These are phyloP conservation scores for Trichoderma sp. DNA, from an alignment of 2,329 filamentous ascomycete genomes.

Conservation along the genomic window DNA sequence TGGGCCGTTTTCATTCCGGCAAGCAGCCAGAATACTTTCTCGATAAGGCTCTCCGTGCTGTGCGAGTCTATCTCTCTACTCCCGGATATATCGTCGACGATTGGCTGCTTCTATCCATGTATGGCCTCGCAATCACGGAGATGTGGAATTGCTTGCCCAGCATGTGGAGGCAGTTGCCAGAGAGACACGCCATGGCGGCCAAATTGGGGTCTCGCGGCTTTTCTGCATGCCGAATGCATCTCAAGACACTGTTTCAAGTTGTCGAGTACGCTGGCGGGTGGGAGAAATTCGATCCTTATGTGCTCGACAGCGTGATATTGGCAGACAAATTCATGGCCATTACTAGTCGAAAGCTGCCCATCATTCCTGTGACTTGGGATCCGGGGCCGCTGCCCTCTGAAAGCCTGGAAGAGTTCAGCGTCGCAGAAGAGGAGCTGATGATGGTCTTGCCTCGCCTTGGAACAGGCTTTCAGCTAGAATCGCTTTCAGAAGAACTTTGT, in stretches of 20 bases:
- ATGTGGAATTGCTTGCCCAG: neutral
- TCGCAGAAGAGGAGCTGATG: neutral
- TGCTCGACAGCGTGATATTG: neutral
- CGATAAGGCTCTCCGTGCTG: slow-evolving; percentile 1
- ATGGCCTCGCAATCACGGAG: neutral
- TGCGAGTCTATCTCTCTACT: neutral
- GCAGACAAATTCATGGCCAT: neutral
- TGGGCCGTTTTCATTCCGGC: neutral
- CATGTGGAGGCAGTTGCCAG: neutral
- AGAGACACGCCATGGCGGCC: neutral
- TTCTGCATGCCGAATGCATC: slow-evolving; percentile 1
- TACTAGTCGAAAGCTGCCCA: neutral
- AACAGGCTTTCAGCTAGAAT: neutral
- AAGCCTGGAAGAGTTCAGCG: neutral
- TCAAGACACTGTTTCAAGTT: neutral
- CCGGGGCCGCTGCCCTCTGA: neutral
- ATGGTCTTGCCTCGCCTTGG: neutral
- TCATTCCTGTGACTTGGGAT: neutral
- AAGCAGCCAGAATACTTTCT: neutral
- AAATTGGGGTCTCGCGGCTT: neutral
- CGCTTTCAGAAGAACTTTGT: neutral
- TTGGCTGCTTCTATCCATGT: neutral
- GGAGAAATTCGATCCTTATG: neutral
- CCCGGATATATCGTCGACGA: neutral
- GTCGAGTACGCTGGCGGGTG: neutral